Evolutionary conservation across 2,329 filamentous ascomycete species (phyloP).

Genomic region (Epichloe hybrida): DNA sequence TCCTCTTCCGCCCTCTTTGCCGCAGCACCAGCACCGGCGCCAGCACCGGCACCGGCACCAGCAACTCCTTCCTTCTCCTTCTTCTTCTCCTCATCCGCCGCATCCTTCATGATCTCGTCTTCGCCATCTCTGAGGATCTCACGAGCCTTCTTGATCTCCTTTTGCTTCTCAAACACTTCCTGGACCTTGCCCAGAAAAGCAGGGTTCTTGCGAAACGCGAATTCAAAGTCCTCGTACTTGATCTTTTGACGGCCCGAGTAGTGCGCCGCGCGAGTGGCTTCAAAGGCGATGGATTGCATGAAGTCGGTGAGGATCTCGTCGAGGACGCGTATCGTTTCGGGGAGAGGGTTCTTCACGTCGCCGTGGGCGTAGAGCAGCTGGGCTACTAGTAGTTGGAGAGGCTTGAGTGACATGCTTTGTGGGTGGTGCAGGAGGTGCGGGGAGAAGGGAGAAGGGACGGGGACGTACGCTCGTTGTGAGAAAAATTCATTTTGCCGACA

Average conservation of each 20-base stretch:
- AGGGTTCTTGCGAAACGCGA: conserved; percentile 75
- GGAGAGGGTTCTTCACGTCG: conserved; percentile 63
- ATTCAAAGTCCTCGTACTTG: conserved; percentile 96
- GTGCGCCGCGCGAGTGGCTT: conserved; percentile 72
- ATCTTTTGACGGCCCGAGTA: conserved; percentile 89
- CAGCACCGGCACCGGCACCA: background rate
- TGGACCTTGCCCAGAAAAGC: conserved; percentile 78
- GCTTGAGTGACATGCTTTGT: background rate
- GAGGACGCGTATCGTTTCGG: conserved; percentile 71
- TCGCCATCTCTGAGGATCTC: conserved; percentile 62
- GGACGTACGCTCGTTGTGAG: conserved; percentile 50
- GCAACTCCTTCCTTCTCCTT: conserved; percentile 14
- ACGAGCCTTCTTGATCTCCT: conserved; percentile 69
- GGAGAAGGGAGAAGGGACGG: background rate
- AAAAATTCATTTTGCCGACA: conserved; percentile 74
- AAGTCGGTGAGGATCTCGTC: conserved; percentile 97
- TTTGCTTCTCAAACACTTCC: conserved; percentile 79
- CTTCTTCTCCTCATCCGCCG: conserved; percentile 29
- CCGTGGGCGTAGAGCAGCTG: conserved; percentile 70
- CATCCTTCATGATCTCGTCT: conserved; percentile 41
- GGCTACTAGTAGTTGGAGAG: conserved; percentile 36
- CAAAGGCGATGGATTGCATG: conserved; percentile 85
- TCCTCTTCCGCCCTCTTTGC: conserved; percentile 31
- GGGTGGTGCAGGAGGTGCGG: background rate
- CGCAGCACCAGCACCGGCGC: conserved; percentile 3